Evolutionary conservation across 768 basidiomycete genomes (phyloP), one percentile per base, ranked within the genome.

Genomic region (Piloderma croceum): DNA sequence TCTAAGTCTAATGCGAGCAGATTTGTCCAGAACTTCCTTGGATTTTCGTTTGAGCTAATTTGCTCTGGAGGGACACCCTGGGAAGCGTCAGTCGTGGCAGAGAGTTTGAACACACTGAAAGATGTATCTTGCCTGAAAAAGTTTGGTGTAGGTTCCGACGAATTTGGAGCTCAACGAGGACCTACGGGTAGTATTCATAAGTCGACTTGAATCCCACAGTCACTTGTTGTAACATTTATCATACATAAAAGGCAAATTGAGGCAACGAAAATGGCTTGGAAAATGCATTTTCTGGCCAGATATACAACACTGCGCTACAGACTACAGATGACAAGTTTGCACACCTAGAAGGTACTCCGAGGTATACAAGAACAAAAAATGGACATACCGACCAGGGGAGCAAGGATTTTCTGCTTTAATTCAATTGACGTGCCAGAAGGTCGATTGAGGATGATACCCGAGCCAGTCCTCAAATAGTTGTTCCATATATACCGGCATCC

Each of bases 261-360:
- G n/a, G n/a, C n/a, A n/a, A n/a, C n/a, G n/a, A n/a, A n/a, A n/a
- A n/a, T n/a, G n/a, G n/a, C n/a, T n/a, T n/a, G n/a, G n/a, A n/a
- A n/a, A n/a, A n/a, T n/a, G n/a, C n/a, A n/a, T n/a, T n/a, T 13
- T 31, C 37, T 25, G 13, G 37, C 29, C 33, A 29, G 36, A 32
- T 25, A 37, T 13, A 43, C 17, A 35, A 43, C 38, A 31, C 20
- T 17, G 21, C 25, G 31, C 4, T 77, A 20, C 61, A 81, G 46
- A 69, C n/a, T 65, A 43, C 64, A 81, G 49, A 50, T 90, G 63
- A 77, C 82, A 46, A 71, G 68, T 23, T 76, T 90, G 11, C 68
- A 73, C 50, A 73, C 89, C 42, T 70, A 70, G 36, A 83, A 88
- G 51, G 79, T 84, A n/a, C n/a, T n/a, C n/a, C n/a, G n/a, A n/a